These are phyloP conservation scores for Ascochyta koolunga DNA, from an alignment of 2,329 filamentous ascomycete species.

Conservation along the genomic window DNA sequence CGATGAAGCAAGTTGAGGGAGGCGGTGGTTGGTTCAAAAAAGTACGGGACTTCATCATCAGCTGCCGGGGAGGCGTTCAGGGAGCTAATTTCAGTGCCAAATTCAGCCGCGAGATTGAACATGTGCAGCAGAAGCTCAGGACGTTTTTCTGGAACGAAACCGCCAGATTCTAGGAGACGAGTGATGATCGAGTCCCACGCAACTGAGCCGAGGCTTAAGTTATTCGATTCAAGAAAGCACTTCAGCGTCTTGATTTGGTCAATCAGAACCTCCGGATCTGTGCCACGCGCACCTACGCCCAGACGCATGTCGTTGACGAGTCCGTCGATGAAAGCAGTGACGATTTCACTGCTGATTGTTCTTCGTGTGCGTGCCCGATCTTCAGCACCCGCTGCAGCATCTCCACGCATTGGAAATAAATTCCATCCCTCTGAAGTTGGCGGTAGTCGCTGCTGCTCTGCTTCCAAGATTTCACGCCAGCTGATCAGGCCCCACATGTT, in stretches of 20 bases:
- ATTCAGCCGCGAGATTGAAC: constrained; percentile 48
- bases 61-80: constrained; percentile 39
- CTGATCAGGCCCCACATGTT: constrained; percentile 45
- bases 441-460: constrained; percentile 30
- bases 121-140: constrained; percentile 52
- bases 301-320: constrained; percentile 54
- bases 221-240: constrained; percentile 44
- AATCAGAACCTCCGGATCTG: constrained; percentile 42
- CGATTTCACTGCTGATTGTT: constrained; percentile 65
- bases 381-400: constrained; percentile 24
- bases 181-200: constrained; percentile 55
- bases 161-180: constrained; percentile 58
- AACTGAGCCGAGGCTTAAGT: constrained; percentile 49
- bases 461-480: constrained; percentile 51
- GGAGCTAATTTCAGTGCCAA: constrained; percentile 49
- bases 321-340: constrained; percentile 61
- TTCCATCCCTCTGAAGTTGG: constrained; percentile 28
- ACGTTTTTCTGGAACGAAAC: constrained; percentile 52
- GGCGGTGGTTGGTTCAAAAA: constrained; percentile 53
- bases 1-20: constrained; percentile 52
- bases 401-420: constrained; percentile 29
- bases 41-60: constrained; percentile 44
- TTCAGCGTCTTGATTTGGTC: constrained; percentile 45
- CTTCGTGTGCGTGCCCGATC: constrained; percentile 44
- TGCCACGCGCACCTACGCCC: constrained; percentile 51